phyloP scores from a whole-genome alignment of 805 yeast genomes.

The Kuraishia ogatae region DNA sequence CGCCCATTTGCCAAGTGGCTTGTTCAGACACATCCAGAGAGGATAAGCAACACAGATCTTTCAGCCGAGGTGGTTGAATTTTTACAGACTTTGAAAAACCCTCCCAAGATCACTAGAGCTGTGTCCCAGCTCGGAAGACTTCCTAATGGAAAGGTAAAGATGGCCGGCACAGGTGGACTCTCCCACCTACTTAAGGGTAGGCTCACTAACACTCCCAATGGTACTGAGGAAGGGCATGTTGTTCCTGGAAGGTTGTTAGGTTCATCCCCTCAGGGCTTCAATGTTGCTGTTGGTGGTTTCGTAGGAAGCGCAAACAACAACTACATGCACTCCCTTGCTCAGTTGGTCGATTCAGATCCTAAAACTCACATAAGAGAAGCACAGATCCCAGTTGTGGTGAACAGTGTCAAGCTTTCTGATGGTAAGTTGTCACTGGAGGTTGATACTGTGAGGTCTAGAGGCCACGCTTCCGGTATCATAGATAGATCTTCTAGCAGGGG shows the following conservation, averaged over 20 bases:
- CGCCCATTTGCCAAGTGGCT: constrained; percentile 48
- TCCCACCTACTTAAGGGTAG: constrained; percentile 64
- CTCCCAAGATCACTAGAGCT: neutral
- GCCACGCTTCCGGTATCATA: neutral
- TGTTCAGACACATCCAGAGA: constrained; percentile 38
- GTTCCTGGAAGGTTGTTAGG: constrained; percentile 63
- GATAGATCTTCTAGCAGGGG: neutral
- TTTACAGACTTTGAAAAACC: constrained; percentile 17
- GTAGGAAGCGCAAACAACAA: constrained; percentile 11
- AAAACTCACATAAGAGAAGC: constrained; percentile 6
- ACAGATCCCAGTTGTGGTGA: constrained; percentile 6
- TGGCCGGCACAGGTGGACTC: constrained; percentile 72
- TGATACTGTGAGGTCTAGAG: neutral
- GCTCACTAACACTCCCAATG: constrained; percentile 62
- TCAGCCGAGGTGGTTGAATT: constrained; percentile 31
- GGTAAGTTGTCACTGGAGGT: neutral
- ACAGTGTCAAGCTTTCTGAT: neutral
- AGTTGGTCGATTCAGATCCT: constrained; percentile 5
- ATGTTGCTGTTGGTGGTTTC: constrained; percentile 52
- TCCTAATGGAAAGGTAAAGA: constrained; percentile 10
- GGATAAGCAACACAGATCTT: constrained; percentile 22
- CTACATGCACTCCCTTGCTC: neutral
- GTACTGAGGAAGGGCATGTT: constrained; percentile 40
- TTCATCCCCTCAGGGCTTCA: constrained; percentile 27
- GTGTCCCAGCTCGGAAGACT: neutral